A percentile compares a stretch with the other conserved stretches of the same genome.
Evolutionary conservation across 129 eudicot species (phyloP).

Genomic region (Lactuca saligna): DNA sequence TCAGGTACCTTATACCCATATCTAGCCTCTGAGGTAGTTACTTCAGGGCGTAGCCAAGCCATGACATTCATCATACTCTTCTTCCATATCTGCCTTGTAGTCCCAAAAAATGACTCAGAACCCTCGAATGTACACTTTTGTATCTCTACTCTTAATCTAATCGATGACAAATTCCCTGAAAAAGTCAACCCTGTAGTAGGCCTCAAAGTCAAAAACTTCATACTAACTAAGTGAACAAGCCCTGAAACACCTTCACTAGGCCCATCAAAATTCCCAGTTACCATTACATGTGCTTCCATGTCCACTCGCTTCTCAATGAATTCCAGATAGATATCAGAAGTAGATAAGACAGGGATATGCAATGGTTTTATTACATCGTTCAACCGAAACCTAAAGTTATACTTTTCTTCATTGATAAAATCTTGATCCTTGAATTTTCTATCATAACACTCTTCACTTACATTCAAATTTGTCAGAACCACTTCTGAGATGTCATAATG

Average conservation of each 20-base stretch:
- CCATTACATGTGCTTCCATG: slow-evolving; percentile 44
- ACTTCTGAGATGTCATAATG: slow-evolving; percentile 78
- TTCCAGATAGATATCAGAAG: slow-evolving; percentile 49
- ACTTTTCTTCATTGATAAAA: slow-evolving; percentile 38
- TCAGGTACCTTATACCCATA: slow-evolving; percentile 49
- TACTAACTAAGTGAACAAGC: slow-evolving; percentile 68
- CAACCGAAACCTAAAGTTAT: slow-evolving; percentile 62
- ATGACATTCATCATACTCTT: slow-evolving; percentile 87
- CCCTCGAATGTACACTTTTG: slow-evolving; percentile 60
- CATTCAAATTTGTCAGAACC: slow-evolving; percentile 53
- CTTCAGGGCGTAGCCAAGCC: slow-evolving; percentile 96
- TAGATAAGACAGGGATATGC: slow-evolving; percentile 49
- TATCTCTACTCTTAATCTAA: slow-evolving; percentile 74
- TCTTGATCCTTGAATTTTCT: slow-evolving; percentile 33
- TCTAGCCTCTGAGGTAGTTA: slow-evolving; percentile 77
- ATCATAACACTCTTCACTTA: slow-evolving; percentile 47
- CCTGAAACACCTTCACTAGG: slow-evolving; percentile 83
- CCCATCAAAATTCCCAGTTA: slow-evolving; percentile 75
- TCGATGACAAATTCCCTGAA: slow-evolving; percentile 39
- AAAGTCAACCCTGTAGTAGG: slow-evolving; percentile 45
- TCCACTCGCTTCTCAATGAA: slow-evolving; percentile 48
- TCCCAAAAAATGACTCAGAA: slow-evolving; percentile 68
- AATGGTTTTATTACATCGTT: slow-evolving; percentile 57
- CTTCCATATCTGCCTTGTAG: slow-evolving; percentile 67
- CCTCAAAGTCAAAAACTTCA: slow-evolving; percentile 73